These are phyloP conservation scores for Leccinum incarnatum DNA, from an alignment of 768 basidiomycete species.

Conservation along the genomic window DNA sequence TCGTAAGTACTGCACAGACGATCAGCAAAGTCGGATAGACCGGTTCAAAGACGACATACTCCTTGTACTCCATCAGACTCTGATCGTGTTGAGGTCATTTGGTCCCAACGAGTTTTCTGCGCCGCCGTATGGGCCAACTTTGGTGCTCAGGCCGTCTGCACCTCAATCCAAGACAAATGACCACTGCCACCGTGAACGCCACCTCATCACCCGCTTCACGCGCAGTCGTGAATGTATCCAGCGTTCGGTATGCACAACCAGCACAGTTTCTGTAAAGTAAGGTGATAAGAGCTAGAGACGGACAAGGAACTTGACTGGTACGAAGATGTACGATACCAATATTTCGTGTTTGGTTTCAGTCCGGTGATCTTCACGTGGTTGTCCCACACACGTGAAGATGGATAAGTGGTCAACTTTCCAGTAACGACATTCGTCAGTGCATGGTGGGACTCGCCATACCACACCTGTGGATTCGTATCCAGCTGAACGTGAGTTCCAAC, in stretches of 20 bases:
- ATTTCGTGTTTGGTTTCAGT: conserved; percentile 22
- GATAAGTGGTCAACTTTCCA: conserved; percentile 24
- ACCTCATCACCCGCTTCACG: conserved; percentile 18
- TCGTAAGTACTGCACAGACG: conserved; percentile 19
- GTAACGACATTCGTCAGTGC: conserved; percentile 19
- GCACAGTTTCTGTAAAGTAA: conserved; percentile 20
- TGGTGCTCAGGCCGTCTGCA: conserved; percentile 28
- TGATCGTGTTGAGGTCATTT: conserved; percentile 30
- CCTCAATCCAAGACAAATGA: conserved; percentile 29
- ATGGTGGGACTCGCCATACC: conserved; percentile 21
- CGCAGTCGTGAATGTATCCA: conserved; percentile 26
- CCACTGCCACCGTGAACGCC: conserved; percentile 24
- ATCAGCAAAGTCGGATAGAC: not conserved
- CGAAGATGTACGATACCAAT: conserved; percentile 27
- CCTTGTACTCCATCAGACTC: conserved; percentile 27
- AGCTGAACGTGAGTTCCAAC: conserved; percentile 22
- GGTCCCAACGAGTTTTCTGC: conserved; percentile 23
- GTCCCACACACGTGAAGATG: conserved; percentile 25
- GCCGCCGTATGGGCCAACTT: conserved; percentile 24
- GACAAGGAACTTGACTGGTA: conserved; percentile 18
- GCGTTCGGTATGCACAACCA: conserved; percentile 25
- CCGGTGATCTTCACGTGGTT: conserved; percentile 29
- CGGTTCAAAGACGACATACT: conserved; percentile 11
- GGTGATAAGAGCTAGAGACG: not conserved
- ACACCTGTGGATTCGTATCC: conserved; percentile 21